These are phyloP conservation scores for Cystofilobasidium macerans DNA, from an alignment of 768 basidiomycete genomes.

Conservation along the genomic window DNA sequence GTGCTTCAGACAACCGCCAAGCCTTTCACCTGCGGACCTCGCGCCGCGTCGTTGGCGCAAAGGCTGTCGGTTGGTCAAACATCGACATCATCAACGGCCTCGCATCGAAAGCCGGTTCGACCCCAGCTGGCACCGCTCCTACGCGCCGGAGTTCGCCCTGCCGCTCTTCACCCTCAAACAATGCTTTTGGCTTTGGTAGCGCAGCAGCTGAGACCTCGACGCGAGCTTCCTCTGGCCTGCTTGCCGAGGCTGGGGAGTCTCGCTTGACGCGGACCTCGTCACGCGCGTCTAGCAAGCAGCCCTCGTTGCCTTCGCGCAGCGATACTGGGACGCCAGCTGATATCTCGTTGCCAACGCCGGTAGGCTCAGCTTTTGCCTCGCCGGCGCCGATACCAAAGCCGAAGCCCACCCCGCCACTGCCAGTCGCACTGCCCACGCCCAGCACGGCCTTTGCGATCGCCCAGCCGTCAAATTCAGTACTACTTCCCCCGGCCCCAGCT, in stretches of 20 bases:
- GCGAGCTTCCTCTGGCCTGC: too few species aligned
- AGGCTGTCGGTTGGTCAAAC: slow-evolving; percentile 10
- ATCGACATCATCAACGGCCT: slow-evolving; percentile 21
- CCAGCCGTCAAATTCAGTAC: neutral
- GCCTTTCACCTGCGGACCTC: slow-evolving; percentile 16
- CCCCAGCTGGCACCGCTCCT: neutral
- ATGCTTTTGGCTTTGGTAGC: too few species aligned
- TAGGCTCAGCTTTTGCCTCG: neutral
- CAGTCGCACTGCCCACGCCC: too few species aligned
- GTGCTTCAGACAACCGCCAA: slow-evolving; percentile 7
- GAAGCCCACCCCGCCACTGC: neutral
- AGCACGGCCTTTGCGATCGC: neutral
- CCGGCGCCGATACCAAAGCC: neutral
- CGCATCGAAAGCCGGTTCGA: neutral
- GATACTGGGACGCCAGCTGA: neutral
- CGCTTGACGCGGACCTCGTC: too few species aligned
- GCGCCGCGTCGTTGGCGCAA: slow-evolving; percentile 13
- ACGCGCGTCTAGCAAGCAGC: neutral
- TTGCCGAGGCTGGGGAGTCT: too few species aligned
- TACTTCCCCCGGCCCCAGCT: too few species aligned
- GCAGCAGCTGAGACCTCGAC: too few species aligned
- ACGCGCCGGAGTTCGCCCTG: neutral
- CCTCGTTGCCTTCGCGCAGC: too few species aligned
- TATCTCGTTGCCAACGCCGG: neutral
- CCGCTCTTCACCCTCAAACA: too few species aligned